Percentiles rank a stretch among this genome's conserved stretches.
These are phyloP conservation scores for Nakazawaea molendinolei DNA, from an alignment of 805 yeast genomes.

Conservation along the genomic window DNA sequence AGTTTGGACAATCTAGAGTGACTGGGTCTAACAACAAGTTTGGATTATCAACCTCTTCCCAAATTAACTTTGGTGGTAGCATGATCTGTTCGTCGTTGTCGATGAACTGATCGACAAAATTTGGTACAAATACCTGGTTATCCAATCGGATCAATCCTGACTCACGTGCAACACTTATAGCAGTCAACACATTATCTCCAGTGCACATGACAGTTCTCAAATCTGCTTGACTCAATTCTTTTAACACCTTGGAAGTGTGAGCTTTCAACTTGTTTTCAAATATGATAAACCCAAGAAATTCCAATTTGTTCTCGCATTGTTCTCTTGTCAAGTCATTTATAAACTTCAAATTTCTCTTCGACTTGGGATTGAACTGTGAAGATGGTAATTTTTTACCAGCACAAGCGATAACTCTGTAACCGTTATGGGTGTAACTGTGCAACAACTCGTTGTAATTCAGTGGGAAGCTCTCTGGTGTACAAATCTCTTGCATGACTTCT, in stretches of 20 bases:
- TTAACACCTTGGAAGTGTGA: slow-evolving; percentile 55
- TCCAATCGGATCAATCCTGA: slow-evolving; percentile 54
- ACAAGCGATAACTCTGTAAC: slow-evolving; percentile 93
- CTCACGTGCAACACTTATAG: slow-evolving; percentile 86
- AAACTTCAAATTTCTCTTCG: slow-evolving; percentile 39
- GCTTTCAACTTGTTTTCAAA: slow-evolving; percentile 87
- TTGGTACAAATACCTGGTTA: slow-evolving; percentile 55
- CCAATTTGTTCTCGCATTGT: slow-evolving; percentile 60
- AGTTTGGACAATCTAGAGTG: slow-evolving; percentile 43
- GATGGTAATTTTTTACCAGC: slow-evolving; percentile 48
- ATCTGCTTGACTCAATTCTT: slow-evolving; percentile 55
- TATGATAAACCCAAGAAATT: slow-evolving; percentile 80
- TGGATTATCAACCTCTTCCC: slow-evolving; percentile 67
- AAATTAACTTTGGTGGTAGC: slow-evolving; percentile 26
- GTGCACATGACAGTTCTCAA: slow-evolving; percentile 93
- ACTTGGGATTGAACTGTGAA: slow-evolving; percentile 14
- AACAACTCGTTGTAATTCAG: slow-evolving; percentile 63
- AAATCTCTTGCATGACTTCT: slow-evolving; percentile 78
- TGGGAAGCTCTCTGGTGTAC: slow-evolving; percentile 69
- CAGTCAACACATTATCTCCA: slow-evolving; percentile 93
- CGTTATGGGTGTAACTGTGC: slow-evolving; percentile 84
- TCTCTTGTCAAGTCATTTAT: slow-evolving; percentile 50
- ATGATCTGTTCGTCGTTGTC: background rate
- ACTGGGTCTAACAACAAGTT: slow-evolving; percentile 51
- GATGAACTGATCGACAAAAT: slow-evolving; percentile 30